phyloP scores from a whole-genome alignment of 768 basidiomycete genomes.

The Tulasnella sp. region DNA sequence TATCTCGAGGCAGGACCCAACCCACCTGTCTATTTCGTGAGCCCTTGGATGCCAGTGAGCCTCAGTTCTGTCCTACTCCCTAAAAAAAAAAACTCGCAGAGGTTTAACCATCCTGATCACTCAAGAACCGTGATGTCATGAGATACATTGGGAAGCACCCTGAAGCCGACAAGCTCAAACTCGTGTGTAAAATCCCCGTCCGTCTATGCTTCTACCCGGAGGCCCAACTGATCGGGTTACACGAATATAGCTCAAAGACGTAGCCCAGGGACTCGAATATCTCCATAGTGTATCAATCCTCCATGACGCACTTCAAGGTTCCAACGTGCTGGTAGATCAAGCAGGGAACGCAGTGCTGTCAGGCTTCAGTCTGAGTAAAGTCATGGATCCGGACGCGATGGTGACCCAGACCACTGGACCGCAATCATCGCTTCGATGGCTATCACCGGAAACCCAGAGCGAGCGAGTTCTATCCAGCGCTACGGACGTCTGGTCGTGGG shows the following conservation, averaged over 20 bases:
- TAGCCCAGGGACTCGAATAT: conserved; percentile 27
- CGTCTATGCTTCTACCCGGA: no score
- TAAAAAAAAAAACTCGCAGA: background rate
- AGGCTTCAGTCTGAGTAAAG: conserved; percentile 12
- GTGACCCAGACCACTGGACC: conserved; percentile 8
- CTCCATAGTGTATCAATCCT: conserved; percentile 62
- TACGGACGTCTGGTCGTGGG: conserved; percentile 13
- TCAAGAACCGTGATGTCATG: conserved; percentile 8
- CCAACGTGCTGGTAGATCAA: conserved; percentile 9
- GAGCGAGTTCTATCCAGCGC: background rate
- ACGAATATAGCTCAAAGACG: conserved; percentile 5
- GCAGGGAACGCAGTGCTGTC: conserved; percentile 10
- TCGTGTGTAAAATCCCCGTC: conserved; percentile 5
- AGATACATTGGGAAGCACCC: conserved; percentile 1
- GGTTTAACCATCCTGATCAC: background rate
- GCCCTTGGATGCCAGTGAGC: conserved; percentile 10
- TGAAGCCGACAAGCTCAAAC: background rate
- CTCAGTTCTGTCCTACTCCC: background rate
- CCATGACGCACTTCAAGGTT: conserved; percentile 32
- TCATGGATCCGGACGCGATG: background rate
- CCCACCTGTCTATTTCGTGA: conserved; percentile 5
- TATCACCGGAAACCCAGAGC: conserved; percentile 11
- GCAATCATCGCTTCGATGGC: conserved; percentile 1
- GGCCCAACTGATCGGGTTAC: no score
- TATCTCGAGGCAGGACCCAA: conserved; percentile 2